Conservation (phyloP, 2,329 filamentous ascomycete species). For the Fusarium guadeloupense region DNA sequence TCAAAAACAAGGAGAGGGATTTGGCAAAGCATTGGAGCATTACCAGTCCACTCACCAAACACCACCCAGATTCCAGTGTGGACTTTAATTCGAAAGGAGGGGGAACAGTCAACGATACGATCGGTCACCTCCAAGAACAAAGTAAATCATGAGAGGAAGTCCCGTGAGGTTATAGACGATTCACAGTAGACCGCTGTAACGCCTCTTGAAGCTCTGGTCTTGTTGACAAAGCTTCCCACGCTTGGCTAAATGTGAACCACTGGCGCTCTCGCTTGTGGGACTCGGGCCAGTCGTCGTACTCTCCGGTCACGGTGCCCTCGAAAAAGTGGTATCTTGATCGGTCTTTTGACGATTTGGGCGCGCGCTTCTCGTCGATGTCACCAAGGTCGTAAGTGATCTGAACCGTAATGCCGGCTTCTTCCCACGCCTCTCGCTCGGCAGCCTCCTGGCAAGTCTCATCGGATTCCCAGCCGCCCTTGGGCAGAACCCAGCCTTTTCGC, state of each 20-base stretch:
- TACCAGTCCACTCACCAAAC: background rate
- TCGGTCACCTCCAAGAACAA: background rate
- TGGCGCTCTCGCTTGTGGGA: conserved; percentile 87
- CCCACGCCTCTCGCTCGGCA: conserved; percentile 93
- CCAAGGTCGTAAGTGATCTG: conserved; percentile 87
- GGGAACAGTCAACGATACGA: background rate
- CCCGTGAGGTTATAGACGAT: conserved; percentile 46
- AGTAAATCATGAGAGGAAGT: background rate
- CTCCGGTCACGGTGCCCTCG: conserved; percentile 86
- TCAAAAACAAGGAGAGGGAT: background rate
- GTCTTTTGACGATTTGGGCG: conserved; percentile 76
- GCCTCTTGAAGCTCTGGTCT: conserved; percentile 91
- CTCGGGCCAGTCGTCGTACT: conserved; percentile 92
- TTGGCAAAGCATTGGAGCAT: background rate
- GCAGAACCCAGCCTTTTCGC: conserved; percentile 93
- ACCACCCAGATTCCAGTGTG: background rate
- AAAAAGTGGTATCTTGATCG: conserved; percentile 78
- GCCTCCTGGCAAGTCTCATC: conserved; percentile 90
- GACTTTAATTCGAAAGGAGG: background rate
- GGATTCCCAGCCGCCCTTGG: conserved; percentile 97
- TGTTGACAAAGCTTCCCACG: conserved; percentile 77
- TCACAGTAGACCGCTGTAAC: conserved; percentile 80
- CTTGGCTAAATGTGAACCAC: conserved; percentile 89
- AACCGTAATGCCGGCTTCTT: conserved; percentile 93
- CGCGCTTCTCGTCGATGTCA: conserved; percentile 82